Conservation (phyloP, 2,329 filamentous ascomycete genomes). For the Pezizomycotina sp. region DNA sequence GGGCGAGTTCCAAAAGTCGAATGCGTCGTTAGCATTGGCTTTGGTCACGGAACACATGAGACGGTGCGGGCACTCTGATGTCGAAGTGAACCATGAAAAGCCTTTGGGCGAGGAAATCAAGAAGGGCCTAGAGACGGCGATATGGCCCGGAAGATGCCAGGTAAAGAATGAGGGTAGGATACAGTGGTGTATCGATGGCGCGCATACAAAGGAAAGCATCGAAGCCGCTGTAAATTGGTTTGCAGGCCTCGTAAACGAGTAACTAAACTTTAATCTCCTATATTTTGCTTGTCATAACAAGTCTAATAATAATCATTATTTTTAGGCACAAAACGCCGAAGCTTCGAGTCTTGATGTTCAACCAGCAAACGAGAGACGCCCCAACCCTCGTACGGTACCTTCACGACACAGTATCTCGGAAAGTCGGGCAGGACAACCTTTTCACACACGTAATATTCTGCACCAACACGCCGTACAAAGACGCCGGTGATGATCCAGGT, state of each 20-base stretch:
- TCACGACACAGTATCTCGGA: conserved; percentile 38
- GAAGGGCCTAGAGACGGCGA: conserved; percentile 48
- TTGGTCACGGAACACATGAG: conserved; percentile 44
- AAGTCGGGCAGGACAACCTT: conserved; percentile 29
- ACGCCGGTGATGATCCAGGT: conserved; percentile 37
- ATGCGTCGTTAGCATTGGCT: conserved; percentile 41
- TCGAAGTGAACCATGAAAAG: conserved; percentile 28
- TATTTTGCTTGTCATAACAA: neutral
- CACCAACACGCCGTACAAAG: conserved; percentile 49
- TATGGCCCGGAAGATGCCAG: conserved; percentile 64
- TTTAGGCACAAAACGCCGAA: conserved; percentile 5
- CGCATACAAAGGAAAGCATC: conserved; percentile 74
- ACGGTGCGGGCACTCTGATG: conserved; percentile 29
- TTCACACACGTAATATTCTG: conserved; percentile 70
- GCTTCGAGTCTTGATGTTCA: conserved; percentile 58
- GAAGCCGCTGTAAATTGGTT: conserved; percentile 65
- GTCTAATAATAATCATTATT: neutral
- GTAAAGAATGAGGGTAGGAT: conserved; percentile 39
- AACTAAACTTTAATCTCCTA: conserved; percentile 27
- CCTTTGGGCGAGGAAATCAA: conserved; percentile 45
- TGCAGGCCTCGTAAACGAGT: conserved; percentile 34
- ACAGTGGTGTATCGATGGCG: conserved; percentile 71
- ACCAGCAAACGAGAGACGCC: conserved; percentile 76
- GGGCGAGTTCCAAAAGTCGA: conserved; percentile 41
- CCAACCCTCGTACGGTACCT: conserved; percentile 46